Evolutionary conservation across 768 basidiomycete genomes (phyloP).

Genomic region (Boletus sensibilis): DNA sequence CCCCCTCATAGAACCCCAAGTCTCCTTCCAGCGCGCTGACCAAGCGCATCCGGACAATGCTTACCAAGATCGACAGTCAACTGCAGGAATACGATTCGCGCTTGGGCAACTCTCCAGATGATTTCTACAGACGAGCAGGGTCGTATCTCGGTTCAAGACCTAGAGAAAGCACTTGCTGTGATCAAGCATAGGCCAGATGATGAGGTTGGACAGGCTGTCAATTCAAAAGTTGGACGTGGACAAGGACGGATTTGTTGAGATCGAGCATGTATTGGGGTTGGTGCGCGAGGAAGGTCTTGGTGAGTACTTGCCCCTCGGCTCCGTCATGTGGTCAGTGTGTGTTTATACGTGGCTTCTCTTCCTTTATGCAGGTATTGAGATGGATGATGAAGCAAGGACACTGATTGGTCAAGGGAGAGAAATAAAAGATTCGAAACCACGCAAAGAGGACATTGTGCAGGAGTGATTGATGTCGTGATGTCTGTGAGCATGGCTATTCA

Average conservation of each 20-base stretch:
- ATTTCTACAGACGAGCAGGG: constrained; percentile 86
- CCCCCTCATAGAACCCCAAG: constrained; percentile 59
- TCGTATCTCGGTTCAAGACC: constrained; percentile 82
- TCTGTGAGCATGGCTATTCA: constrained; percentile 5
- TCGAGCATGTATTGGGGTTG: constrained; percentile 90
- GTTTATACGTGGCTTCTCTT: not conserved
- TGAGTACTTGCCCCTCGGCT: constrained; percentile 31
- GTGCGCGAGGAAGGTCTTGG: constrained; percentile 87
- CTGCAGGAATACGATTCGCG: constrained; percentile 88
- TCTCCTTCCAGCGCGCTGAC: constrained; percentile 85
- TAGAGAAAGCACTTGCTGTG: constrained; percentile 86
- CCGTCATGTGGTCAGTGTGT: not conserved
- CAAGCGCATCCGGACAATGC: constrained; percentile 93
- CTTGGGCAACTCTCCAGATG: constrained; percentile 84
- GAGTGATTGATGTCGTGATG: constrained; percentile 41
- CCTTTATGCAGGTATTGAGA: constrained; percentile 59
- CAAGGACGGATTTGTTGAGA: constrained; percentile 91
- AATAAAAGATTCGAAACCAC: constrained; percentile 73
- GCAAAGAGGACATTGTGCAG: constrained; percentile 94
- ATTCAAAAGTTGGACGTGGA: constrained; percentile 95
- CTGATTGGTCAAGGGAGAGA: constrained; percentile 83
- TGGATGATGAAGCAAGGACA: constrained; percentile 82
- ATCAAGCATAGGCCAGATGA: constrained; percentile 94
- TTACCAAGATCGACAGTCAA: constrained; percentile 92
- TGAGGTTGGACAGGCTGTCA: constrained; percentile 80